Evolutionary conservation across 2,329 filamentous ascomycete genomes (phyloP).

Genomic region (Pseudogymnoascus sp.): DNA sequence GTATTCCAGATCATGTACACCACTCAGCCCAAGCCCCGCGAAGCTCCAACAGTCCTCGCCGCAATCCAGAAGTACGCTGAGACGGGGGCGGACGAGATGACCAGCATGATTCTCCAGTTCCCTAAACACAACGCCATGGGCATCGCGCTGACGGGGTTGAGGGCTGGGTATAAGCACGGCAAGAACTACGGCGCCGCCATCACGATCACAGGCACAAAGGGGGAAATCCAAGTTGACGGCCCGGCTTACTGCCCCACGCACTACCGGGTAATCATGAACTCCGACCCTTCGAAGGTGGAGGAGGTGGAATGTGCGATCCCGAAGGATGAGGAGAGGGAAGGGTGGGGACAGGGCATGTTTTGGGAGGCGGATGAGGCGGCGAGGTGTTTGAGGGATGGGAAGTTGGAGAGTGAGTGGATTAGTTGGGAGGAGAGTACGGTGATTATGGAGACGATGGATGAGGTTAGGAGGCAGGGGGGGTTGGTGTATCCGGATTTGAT

Average conservation of each 20-base stretch:
- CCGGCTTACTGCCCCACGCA: slow-evolving; percentile 47
- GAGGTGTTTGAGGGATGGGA: slow-evolving; percentile 52
- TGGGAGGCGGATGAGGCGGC: slow-evolving; percentile 64
- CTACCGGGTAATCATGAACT: slow-evolving; percentile 41
- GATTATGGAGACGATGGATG: slow-evolving; percentile 66
- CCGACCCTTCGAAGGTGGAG: slow-evolving; percentile 29
- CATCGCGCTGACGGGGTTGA: slow-evolving; percentile 47
- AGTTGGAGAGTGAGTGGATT: slow-evolving; percentile 50
- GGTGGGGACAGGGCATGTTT: slow-evolving; percentile 55
- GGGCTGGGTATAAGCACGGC: slow-evolving; percentile 39
- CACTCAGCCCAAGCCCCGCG: slow-evolving; percentile 45
- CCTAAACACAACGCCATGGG: slow-evolving; percentile 49
- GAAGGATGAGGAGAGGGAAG: slow-evolving; percentile 24
- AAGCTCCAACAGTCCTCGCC: slow-evolving; percentile 47
- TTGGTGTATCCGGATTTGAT: slow-evolving; percentile 58
- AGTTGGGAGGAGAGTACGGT: slow-evolving; percentile 53
- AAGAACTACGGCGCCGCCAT: slow-evolving; percentile 42
- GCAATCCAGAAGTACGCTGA: slow-evolving; percentile 49
- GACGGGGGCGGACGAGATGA: slow-evolving; percentile 55
- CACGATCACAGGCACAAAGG: slow-evolving; percentile 55
- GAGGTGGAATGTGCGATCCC: slow-evolving; percentile 35
- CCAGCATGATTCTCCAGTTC: slow-evolving; percentile 54
- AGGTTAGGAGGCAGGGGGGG: slow-evolving; percentile 53
- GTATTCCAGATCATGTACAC: slow-evolving; percentile 64
- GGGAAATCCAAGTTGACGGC: slow-evolving; percentile 56